Evolutionary conservation across 345 rosid species (phyloP).

Genomic region (Arabis hirsuta): DNA sequence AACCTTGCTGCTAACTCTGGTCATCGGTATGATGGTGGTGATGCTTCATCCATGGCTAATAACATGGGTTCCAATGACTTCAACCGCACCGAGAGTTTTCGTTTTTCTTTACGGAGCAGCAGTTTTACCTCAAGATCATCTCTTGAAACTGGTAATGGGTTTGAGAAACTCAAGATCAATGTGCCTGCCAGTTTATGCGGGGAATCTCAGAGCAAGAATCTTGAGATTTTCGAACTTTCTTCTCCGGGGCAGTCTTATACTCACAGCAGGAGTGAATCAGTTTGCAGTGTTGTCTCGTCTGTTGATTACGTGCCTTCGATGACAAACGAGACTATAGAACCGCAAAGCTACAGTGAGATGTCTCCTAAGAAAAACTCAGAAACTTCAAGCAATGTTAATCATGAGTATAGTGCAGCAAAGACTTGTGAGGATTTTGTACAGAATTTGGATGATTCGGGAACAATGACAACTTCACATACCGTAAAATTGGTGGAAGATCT

Average conservation of each 20-base stretch:
- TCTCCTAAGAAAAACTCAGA: slow-evolving; percentile 53
- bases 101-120: slow-evolving; percentile 55
- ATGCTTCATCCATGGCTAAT: slow-evolving; percentile 50
- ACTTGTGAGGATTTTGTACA: slow-evolving; percentile 47
- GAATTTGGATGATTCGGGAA: slow-evolving; percentile 38
- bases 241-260: slow-evolving; percentile 63
- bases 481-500: slow-evolving; percentile 68
- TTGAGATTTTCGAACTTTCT: slow-evolving; percentile 51
- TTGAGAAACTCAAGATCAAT: slow-evolving; percentile 63
- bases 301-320: slow-evolving; percentile 60
- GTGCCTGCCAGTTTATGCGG: slow-evolving; percentile 52
- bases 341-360: slow-evolving; percentile 47
- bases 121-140: slow-evolving; percentile 69
- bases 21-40: slow-evolving; percentile 41
- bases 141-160: slow-evolving; percentile 58
- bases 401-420: slow-evolving; percentile 32
- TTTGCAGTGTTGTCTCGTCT: slow-evolving; percentile 74
- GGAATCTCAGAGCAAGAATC: slow-evolving; percentile 55
- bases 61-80: slow-evolving; percentile 57
- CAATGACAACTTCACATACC: slow-evolving; percentile 55
- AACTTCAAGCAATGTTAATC: slow-evolving; percentile 43
- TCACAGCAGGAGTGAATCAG: slow-evolving; percentile 85
- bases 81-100: slow-evolving; percentile 55
- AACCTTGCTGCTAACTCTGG: slow-evolving; percentile 44
- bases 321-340: slow-evolving; percentile 49